Base-by-base conservation (phyloP, 2,329 filamentous ascomycete species). In the Trichoderma simmonsii region DNA sequence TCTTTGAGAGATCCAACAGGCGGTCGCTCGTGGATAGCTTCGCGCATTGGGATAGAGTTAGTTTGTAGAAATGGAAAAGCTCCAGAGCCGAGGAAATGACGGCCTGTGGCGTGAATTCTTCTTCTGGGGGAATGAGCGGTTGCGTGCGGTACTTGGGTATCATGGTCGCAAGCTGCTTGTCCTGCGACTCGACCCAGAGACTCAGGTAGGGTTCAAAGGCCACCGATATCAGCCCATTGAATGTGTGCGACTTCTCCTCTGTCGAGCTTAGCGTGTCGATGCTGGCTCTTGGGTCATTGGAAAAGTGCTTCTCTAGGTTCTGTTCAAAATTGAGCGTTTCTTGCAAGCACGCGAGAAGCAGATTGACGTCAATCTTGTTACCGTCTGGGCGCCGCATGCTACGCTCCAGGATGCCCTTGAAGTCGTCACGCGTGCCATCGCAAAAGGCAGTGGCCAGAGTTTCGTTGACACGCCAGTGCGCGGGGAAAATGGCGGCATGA, bases 261-360 rank as follows among this genome's bases (percentile, higher is more conserved):
- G 89, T 85, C 1, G 93, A 97, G 73, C 90, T 92, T 34, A 97
- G 88, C 0, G 95, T 98, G 80, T 99, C 96, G 71, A 97, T 94
- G 56, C 95, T 98, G 18, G 91, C 90, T 71, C 93, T 89, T 48
- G 92, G 84, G 78, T 90, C 88, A 73, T 85, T 91, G 1, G 91
- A 88, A 79, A 98, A 98, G 11, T 92, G 90, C 74, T 90, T 90
- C 81, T 99, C 96, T 14, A 99, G 85, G 72, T 89, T 92, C 79
- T 98, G 95, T 82, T 99, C 96, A 80, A 99, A 99, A 79, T 99
- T 94, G 76, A 99, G 89, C 0, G 96, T 99, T 80, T 98, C 95
- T 78, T 98, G 95, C 75, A 98, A 83, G 80, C 95, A 98, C 43
- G 91, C 93, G 26, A 98, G 86, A 39, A 98, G 83, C 63, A 98